Base-by-base conservation (phyloP, 371 early-diverging fungal species). In the Batkoa obscura region DNA sequence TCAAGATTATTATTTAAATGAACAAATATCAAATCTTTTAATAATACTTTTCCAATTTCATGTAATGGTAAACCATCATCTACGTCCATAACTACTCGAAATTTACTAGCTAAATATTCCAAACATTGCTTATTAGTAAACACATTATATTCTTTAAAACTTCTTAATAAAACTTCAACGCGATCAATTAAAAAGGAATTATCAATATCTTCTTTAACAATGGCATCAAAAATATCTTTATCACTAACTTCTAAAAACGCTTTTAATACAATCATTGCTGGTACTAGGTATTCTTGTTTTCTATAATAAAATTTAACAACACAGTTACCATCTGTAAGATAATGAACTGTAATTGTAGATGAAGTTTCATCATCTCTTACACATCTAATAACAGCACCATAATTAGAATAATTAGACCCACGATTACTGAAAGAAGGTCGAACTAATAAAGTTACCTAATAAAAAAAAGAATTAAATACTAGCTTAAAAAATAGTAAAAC, bases 271-370 rank as follows among this genome's bases (percentile, higher is more conserved):
- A 37, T 12, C 38, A 51, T 34, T 8, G 52, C 80, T 15, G 99
- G 99, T 4, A 99, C 81, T 72, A 94, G 73, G 73, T 89, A 98
- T 69, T 95, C 96, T 58, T 83, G 86, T 72, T 90, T 97, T 53
- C 80, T 75, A 74, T 83, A 82, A 41, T 80, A 76, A 56, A 99
- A 90, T 43, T 94, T 84, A 61, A 97, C 64, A 65, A 84, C 81
- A 45, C 88, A 73, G 50, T 81, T 82, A 42, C 99, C 99, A 60
- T 94, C 92, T 10, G 71, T 83, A 53, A 88, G 75, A 64, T 98
- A 98, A 68, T 98, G 94, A 59, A 99, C 70, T 32, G 88, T 84
- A 63, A 88, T 74, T 33, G 93, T 88, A 59, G 88, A 81, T 31
- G 96, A 90, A 3, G 93, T 84, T 69, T 94, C 88, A 74, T 99